Evolutionary conservation across 2,329 filamentous ascomycete species (phyloP).

Genomic region (Xylariaceae sp.): DNA sequence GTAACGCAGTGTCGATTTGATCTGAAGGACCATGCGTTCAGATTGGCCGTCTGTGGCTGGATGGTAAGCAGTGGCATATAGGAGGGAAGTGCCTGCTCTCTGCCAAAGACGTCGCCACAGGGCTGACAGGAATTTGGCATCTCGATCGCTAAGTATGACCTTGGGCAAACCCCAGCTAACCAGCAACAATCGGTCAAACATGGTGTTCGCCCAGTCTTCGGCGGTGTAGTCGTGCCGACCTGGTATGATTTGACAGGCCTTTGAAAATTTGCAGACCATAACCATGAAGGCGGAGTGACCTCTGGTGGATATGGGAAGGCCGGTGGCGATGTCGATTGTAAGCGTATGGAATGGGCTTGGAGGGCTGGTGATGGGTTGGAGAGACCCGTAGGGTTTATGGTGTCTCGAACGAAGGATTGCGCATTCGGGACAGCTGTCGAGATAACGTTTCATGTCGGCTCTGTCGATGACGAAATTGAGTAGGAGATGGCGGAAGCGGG

Average conservation of each 20-base stretch:
- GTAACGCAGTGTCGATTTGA: not conserved
- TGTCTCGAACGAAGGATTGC: not conserved
- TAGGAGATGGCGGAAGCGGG: no score
- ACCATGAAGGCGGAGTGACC: not conserved
- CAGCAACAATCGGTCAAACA: not conserved
- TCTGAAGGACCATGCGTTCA: not conserved
- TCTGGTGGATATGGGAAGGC: not conserved
- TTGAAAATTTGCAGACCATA: not conserved
- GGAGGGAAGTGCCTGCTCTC: not conserved
- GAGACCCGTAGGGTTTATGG: not conserved
- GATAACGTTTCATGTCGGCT: no score
- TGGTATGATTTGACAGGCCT: not conserved
- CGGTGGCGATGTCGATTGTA: not conserved
- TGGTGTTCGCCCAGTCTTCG: not conserved
- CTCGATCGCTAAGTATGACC: not conserved
- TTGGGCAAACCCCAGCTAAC: not conserved
- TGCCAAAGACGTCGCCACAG: not conserved
- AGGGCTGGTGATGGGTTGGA: not conserved
- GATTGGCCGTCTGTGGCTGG: not conserved
- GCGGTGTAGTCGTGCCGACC: not conserved
- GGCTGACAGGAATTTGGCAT: not conserved
- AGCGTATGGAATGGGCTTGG: not conserved
- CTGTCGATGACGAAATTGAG: no score
- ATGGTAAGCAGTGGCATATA: not conserved
- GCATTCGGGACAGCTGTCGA: not conserved